Evolutionary conservation across 169 alveolate genomes (phyloP).

Genomic region (Sarcocystis neurona): DNA sequence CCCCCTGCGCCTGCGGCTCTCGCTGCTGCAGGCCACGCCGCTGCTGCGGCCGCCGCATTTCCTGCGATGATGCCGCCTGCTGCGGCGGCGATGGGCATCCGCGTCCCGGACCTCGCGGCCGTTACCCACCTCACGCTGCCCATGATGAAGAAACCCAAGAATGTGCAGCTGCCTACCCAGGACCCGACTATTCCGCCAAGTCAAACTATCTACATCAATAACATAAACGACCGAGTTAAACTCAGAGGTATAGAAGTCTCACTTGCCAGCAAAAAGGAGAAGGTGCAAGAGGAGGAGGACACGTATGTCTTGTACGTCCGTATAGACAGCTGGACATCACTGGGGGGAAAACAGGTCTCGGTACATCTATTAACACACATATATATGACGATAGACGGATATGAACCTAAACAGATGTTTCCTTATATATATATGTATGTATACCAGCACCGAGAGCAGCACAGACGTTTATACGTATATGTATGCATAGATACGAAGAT

Average conservation of each 20-base stretch:
- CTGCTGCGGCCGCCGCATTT: background rate
- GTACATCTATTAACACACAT: background rate
- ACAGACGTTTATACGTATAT: background rate
- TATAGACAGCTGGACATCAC: background rate
- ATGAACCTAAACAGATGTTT: background rate
- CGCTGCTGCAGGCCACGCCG: background rate
- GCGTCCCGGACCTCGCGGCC: constrained; percentile 51
- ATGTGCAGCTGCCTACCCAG: constrained; percentile 41
- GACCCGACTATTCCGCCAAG: constrained; percentile 50
- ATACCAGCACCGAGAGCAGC: background rate
- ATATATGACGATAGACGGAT: background rate
- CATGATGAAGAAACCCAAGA: constrained; percentile 18
- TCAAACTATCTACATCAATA: constrained; percentile 47
- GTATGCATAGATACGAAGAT: background rate
- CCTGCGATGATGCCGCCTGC: constrained; percentile 40
- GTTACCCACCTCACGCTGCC: background rate
- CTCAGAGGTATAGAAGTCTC: constrained; percentile 30
- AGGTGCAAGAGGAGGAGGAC: background rate
- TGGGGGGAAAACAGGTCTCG: background rate
- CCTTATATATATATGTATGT: background rate
- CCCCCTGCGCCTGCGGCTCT: background rate
- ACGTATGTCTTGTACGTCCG: background rate
- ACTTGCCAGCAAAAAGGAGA: background rate
- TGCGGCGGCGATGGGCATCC: constrained; percentile 45
- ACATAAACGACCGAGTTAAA: constrained; percentile 46